Base-by-base conservation (phyloP, 192 early-diverging fungal species). In the Coemansia sp. region DNA sequence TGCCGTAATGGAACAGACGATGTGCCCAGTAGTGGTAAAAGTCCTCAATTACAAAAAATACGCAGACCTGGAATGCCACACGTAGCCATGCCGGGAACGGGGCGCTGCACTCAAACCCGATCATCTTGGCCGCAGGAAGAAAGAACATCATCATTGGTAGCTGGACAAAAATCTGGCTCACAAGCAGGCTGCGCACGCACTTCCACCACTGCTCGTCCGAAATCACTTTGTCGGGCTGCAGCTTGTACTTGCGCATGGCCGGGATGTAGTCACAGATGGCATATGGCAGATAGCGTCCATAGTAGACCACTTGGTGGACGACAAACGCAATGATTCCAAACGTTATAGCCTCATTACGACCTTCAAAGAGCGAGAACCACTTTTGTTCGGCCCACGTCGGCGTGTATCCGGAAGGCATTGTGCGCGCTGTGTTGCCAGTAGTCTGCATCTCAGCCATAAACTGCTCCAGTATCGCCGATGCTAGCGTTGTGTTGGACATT, bases 221-320 rank as follows among this genome's bases (percentile, higher is more conserved):
- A 23, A 85, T 80, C 4, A 77, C 70, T 65, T 84, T 84, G 57
- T 81, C 73, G 14, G 81, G 87, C 77, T 93, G 91, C 48, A 91
- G 85, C 83, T 85, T 87, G 83, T 88, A 93, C 64, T 86, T 77
- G 60, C 66, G 78, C 74, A 86, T 72, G 20, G 81, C 83, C 0
- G 95, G 93, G 60, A 97, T 92, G 60, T 86, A 85, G 72, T 97
- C 95, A 62, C 86, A 87, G 65, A 93, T 79, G 44, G 83, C 72
- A 66, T 89, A 97, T 2, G 94, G 94, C 8, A 94, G 37, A 66
- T 88, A 94, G 14, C 93, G 90, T 19, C 86, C 88, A 73, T 93
- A 95, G 82, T 92, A 95, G 44, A 93, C 88, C n/a, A 89, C 55
- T 82, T 97, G 91, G 83, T 97, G 93, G 74, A 92, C 85, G 19